phyloP scores from a whole-genome alignment of 768 basidiomycete genomes.

The Panus rudis region DNA sequence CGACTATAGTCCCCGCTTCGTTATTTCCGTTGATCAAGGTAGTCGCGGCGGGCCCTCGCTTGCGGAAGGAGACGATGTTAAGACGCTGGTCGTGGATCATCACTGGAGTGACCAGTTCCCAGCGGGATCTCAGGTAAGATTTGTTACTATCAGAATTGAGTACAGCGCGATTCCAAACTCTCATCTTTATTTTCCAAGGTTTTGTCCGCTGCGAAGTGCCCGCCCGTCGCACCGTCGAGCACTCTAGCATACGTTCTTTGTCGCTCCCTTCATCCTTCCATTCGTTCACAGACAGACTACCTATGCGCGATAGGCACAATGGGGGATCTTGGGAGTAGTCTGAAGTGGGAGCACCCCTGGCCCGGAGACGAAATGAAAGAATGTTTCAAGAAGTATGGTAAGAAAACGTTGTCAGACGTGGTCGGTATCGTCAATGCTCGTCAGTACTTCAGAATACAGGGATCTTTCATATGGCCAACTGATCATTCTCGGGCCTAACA shows the following conservation, averaged over 20 bases:
- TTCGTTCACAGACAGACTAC: slow-evolving; percentile 26
- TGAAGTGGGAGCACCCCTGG: slow-evolving; percentile 21
- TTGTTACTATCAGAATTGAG: neutral
- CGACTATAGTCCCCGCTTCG: slow-evolving; percentile 21
- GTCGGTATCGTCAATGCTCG: slow-evolving; percentile 38
- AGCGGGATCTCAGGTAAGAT: slow-evolving; percentile 22
- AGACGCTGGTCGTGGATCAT: slow-evolving; percentile 39
- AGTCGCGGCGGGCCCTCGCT: slow-evolving; percentile 32
- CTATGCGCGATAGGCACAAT: slow-evolving; percentile 36
- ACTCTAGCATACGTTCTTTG: slow-evolving; percentile 36
- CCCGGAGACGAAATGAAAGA: slow-evolving; percentile 25
- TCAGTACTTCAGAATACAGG: slow-evolving; percentile 6
- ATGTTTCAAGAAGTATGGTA: slow-evolving; percentile 27
- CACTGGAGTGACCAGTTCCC: slow-evolving; percentile 37
- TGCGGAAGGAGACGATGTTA: slow-evolving; percentile 12
- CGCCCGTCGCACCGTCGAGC: slow-evolving; percentile 37
- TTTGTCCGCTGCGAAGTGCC: slow-evolving; percentile 32
- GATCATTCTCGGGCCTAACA: slow-evolving; percentile 1
- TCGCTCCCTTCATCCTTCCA: slow-evolving; percentile 24
- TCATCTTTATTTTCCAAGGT: slow-evolving; percentile 2
- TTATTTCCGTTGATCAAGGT: slow-evolving; percentile 41
- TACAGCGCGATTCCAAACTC: neutral
- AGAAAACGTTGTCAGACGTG: slow-evolving; percentile 34
- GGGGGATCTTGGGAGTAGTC: slow-evolving; percentile 31
- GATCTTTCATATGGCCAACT: neutral